phyloP scores from a whole-genome alignment of 1,284 basidiomycete species.

The Heterobasidion occidentale region DNA sequence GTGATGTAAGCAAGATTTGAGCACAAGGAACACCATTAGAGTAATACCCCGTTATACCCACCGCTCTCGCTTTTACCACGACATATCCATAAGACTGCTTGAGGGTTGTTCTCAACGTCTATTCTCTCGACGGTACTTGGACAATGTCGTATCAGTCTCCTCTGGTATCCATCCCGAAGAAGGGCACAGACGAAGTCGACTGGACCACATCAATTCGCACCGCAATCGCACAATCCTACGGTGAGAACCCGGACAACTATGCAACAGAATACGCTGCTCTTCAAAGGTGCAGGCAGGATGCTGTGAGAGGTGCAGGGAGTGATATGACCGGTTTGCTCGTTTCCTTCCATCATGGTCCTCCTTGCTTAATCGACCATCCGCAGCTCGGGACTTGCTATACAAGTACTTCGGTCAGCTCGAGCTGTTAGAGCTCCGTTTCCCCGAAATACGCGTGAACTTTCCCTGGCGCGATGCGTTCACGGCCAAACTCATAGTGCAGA shows the following conservation, averaged over 20 bases:
- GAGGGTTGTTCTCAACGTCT: no score
- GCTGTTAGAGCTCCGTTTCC: conserved; percentile 92
- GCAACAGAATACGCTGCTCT: conserved; percentile 77
- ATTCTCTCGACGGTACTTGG: no score
- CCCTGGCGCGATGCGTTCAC: conserved; percentile 98
- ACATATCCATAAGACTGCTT: no score
- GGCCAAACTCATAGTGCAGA: conserved; percentile 87
- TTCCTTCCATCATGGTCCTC: background rate
- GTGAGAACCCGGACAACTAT: conserved; percentile 88
- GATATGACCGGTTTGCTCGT: conserved; percentile 72
- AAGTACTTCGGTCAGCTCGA: conserved; percentile 99
- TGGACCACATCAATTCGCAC: conserved; percentile 85
- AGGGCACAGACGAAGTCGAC: conserved; percentile 81
- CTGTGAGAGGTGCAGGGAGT: conserved; percentile 90
- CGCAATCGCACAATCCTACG: conserved; percentile 88
- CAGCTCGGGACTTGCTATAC: conserved; percentile 90
- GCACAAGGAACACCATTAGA: no score
- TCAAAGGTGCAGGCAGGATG: conserved; percentile 90
- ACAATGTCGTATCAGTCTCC: conserved; percentile 67
- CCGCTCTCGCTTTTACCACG: no score
- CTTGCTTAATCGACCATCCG: background rate
- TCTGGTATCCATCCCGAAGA: conserved; percentile 78
- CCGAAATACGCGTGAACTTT: conserved; percentile 94
- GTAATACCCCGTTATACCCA: no score
- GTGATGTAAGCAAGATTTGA: no score